Conservation (phyloP, 1,139 yeast species). For the Diutina ranongensis region DNA sequence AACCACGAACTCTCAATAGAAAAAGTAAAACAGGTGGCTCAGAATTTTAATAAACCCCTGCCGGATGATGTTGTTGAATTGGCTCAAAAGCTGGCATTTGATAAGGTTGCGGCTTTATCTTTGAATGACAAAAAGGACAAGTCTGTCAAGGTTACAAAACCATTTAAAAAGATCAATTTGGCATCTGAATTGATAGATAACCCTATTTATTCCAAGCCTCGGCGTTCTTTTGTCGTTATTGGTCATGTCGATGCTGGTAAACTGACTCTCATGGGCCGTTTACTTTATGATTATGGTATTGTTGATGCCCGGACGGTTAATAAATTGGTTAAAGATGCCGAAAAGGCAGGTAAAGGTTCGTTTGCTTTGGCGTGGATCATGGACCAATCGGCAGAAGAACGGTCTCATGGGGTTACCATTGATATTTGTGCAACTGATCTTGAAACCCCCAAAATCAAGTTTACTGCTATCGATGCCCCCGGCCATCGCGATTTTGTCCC, state of each 20-base stretch:
- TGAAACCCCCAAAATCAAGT: constrained; percentile 51
- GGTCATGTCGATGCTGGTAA: constrained; percentile 99
- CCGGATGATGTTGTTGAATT: constrained; percentile 68
- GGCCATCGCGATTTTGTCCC: constrained; percentile 42
- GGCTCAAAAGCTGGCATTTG: constrained; percentile 49
- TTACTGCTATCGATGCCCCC: constrained; percentile 94
- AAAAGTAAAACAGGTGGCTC: constrained; percentile 1
- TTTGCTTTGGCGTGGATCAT: constrained; percentile 96
- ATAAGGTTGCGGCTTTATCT: constrained; percentile 21
- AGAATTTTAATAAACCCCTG: constrained; percentile 1
- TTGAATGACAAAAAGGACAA: constrained; percentile 7
- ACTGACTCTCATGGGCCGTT: constrained; percentile 86
- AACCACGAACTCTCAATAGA: constrained; percentile 5
- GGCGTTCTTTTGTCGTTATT: constrained; percentile 68
- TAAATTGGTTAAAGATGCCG: constrained; percentile 71
- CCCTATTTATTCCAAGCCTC: constrained; percentile 40
- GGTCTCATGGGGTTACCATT: constrained; percentile 84
- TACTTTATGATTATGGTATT: constrained; percentile 70
- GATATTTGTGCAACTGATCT: constrained; percentile 83
- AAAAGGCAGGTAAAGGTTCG: constrained; percentile 76
- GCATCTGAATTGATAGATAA: constrained; percentile 24
- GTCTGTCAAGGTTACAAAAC: constrained; percentile 23
- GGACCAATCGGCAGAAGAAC: constrained; percentile 91
- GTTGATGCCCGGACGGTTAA: constrained; percentile 70
- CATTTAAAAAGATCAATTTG: constrained; percentile 29